phyloP scores from a whole-genome alignment of 768 basidiomycete species.

The Tubosaeta sp. region DNA sequence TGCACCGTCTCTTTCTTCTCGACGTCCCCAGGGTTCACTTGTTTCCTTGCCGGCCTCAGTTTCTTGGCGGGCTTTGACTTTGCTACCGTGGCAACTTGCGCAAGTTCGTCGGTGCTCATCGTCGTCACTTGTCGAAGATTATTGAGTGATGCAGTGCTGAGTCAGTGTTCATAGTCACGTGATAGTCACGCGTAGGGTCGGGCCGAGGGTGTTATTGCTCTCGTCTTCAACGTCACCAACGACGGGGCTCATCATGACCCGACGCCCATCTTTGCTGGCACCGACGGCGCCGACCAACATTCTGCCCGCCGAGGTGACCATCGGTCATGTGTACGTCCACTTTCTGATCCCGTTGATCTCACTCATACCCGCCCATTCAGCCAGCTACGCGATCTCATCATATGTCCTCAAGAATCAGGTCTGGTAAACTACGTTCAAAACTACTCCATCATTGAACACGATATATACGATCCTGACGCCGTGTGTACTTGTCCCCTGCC shows the following conservation, averaged over 20 bases:
- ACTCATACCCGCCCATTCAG: slow-evolving; percentile 33
- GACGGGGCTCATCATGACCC: slow-evolving; percentile 38
- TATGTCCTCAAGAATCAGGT: slow-evolving; percentile 65
- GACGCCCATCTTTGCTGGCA: slow-evolving; percentile 41
- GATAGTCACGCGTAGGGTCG: slow-evolving; percentile 17
- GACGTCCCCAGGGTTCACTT: slow-evolving; percentile 87
- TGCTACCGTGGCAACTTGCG: slow-evolving; percentile 9
- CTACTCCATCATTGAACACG: slow-evolving; percentile 55
- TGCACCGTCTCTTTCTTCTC: slow-evolving; percentile 86
- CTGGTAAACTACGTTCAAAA: slow-evolving; percentile 59
- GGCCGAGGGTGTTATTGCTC: slow-evolving; percentile 9
- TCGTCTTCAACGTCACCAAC: slow-evolving; percentile 9
- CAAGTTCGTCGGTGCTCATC: slow-evolving; percentile 32
- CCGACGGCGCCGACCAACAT: slow-evolving; percentile 41
- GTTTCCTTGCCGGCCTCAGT: slow-evolving; percentile 87
- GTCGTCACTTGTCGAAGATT: slow-evolving; percentile 4
- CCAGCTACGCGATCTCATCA: slow-evolving; percentile 74
- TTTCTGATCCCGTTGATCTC: slow-evolving; percentile 3
- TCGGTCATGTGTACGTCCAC: slow-evolving; percentile 58
- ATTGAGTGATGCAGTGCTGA: not conserved
- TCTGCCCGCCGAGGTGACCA: slow-evolving; percentile 43
- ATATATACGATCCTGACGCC: slow-evolving; percentile 43
- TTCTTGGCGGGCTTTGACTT: slow-evolving; percentile 49
- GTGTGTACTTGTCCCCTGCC: slow-evolving; percentile 34
- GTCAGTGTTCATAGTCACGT: slow-evolving; percentile 14